Evolutionary conservation across 805 yeast species (phyloP).

Genomic region (Wickerhamomyces sydowiorum): DNA sequence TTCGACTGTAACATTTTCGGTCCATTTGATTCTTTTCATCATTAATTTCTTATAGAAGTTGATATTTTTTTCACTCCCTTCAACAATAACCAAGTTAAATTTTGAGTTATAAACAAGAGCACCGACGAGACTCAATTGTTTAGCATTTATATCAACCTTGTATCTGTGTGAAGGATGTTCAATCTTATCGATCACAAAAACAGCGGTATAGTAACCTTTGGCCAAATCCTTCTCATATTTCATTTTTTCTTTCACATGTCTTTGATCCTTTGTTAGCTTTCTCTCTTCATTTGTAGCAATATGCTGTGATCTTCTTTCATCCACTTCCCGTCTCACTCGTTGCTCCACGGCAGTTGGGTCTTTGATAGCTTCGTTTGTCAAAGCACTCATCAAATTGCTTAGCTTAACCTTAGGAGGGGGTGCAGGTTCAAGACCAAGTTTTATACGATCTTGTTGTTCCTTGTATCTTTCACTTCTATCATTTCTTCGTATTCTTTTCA

Average conservation of each 20-base stretch:
- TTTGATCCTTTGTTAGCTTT: slow-evolving; percentile 53
- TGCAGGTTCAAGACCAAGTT: slow-evolving; percentile 77
- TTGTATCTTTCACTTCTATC: slow-evolving; percentile 57
- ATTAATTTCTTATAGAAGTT: slow-evolving; percentile 60
- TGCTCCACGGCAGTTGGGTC: slow-evolving; percentile 88
- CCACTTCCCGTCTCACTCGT: slow-evolving; percentile 63
- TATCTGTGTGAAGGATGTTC: slow-evolving; percentile 62
- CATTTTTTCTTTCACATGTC: slow-evolving; percentile 39
- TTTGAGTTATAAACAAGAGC: slow-evolving; percentile 34
- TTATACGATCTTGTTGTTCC: slow-evolving; percentile 71
- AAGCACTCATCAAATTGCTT: slow-evolving; percentile 78
- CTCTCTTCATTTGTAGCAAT: slow-evolving; percentile 54
- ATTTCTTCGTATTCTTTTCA: slow-evolving; percentile 65
- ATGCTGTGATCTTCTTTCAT: slow-evolving; percentile 55
- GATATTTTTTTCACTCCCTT: slow-evolving; percentile 64
- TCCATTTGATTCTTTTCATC: slow-evolving; percentile 65
- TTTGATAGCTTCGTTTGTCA: slow-evolving; percentile 76
- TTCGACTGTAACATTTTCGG: slow-evolving; percentile 33
- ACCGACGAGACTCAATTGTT: slow-evolving; percentile 65
- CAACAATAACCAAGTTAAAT: slow-evolving; percentile 59
- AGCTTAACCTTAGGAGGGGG: slow-evolving; percentile 87
- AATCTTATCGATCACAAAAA: slow-evolving; percentile 50
- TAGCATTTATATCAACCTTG: slow-evolving; percentile 77
- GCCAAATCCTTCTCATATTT: slow-evolving; percentile 44
- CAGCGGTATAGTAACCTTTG: slow-evolving; percentile 50